Base-by-base conservation (phyloP, 2,329 filamentous ascomycete genomes). In the Whalleya microplaca region DNA sequence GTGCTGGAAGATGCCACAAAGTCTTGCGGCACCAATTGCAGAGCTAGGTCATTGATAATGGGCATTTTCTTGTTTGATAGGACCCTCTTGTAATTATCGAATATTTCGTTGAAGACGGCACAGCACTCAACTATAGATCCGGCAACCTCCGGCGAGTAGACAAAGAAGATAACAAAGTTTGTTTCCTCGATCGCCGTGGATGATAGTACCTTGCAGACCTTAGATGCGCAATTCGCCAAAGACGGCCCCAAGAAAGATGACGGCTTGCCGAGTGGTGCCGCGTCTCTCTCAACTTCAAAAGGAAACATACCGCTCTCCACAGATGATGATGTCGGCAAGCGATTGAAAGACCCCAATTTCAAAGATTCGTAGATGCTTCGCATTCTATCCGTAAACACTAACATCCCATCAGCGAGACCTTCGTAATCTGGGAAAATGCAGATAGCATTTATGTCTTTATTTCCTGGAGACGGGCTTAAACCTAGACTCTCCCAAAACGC, bases 401-500 rank as follows among this genome's bases (percentile, higher is more conserved):
- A 76, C 5, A 86, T 82, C 47, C 84, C 83, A 43, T 85, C 82
- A 40, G 76, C 72, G 64, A 94, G 76, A 1, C 88, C 86, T 23
- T 83, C 82, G 65, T 84, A 84, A 48, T 82, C 78, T 0, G 91
- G 90, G 61, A 88, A 89, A 1, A 95, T 77, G 67, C 89, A 91
- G 46, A 91, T 82, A 0, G 86, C 83, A 37, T 82, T 80, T 27
- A 95, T 76, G 58, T 94, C 84, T 71, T 96, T 96, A 7, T 78
- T 68, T 0, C 90, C 89, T 56, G 84, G 84, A 8, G 84, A 84
- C 2, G 91, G 91, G 1, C 85, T 85, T 1, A 96, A 79, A 0
- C 90, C 89, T 18, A 96, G 76, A 45, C 87, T 86, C 68, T 95
- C 91, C 92, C 91, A 96, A 67, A 95, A 96, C 1, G 82, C 76